A percentile compares a stretch with the other conserved stretches of the same genome.
Evolutionary conservation across 23 red algal genomes (phyloP).

Genomic region (Cyanidiococcus yangmingshanensis): DNA sequence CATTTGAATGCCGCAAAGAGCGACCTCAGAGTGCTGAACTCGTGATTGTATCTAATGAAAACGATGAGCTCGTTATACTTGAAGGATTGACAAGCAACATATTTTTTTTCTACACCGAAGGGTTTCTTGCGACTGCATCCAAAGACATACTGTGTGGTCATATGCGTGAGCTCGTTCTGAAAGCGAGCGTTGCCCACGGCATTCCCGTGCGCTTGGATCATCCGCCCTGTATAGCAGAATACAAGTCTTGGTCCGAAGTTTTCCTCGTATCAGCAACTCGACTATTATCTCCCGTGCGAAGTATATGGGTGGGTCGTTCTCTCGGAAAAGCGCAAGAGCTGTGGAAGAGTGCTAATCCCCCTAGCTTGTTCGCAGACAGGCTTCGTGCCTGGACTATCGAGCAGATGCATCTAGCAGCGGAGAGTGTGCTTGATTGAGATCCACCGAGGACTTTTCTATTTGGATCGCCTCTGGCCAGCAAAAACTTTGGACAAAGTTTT

Average conservation of each 20-base stretch:
- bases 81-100: slow-evolving; percentile 6
- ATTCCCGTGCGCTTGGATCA: neutral
- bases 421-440: neutral
- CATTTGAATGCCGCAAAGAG: neutral
- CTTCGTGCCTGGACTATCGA: neutral
- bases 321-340: neutral
- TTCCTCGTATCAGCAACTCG: slow-evolving; percentile 11
- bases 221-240: neutral
- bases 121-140: neutral
- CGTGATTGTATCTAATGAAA: neutral
- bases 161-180: neutral
- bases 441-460: no score
- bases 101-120: neutral
- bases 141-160: slow-evolving; percentile 1
- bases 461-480: no score
- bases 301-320: neutral
- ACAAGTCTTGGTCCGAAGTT: neutral
- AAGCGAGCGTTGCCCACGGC: neutral
- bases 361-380: neutral
- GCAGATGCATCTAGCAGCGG: neutral
- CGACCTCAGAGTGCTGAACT: neutral
- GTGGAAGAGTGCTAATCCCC: neutral
- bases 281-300: neutral
- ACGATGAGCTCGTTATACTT: neutral
- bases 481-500: no score